A percentile compares a stretch with the other conserved stretches of the same genome.
phyloP scores from a whole-genome alignment of 2,329 filamentous ascomycete species.

The Pseudopithomyces maydicus region DNA sequence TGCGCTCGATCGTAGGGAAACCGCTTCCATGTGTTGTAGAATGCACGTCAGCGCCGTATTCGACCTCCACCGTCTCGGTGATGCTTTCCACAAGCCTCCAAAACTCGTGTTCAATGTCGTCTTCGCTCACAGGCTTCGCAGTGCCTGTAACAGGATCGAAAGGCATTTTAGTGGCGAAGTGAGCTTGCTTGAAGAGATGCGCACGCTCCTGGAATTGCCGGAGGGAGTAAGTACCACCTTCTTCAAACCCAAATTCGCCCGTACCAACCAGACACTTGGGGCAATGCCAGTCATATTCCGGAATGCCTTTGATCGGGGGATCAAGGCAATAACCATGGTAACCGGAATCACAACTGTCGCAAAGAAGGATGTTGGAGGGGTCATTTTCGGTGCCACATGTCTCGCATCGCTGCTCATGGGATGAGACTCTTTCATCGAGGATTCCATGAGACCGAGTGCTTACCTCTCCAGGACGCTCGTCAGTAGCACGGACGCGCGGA shows the following conservation, averaged over 20 bases:
- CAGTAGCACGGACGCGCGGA: slow-evolving; percentile 58
- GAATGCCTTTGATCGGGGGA: slow-evolving; percentile 76
- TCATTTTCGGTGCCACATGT: slow-evolving; percentile 82
- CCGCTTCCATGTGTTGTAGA: slow-evolving; percentile 97
- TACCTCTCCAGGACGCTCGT: slow-evolving; percentile 64
- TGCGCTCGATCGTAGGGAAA: slow-evolving; percentile 91
- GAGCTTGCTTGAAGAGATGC: slow-evolving; percentile 89
- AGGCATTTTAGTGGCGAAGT: slow-evolving; percentile 89
- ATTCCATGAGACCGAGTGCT: slow-evolving; percentile 16
- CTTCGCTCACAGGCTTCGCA: slow-evolving; percentile 82
- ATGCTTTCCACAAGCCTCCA: slow-evolving; percentile 94
- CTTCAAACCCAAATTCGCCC: slow-evolving; percentile 95
- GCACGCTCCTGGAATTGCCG: slow-evolving; percentile 97
- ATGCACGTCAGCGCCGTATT: slow-evolving; percentile 97
- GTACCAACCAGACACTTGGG: slow-evolving; percentile 93
- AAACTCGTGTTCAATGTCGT: slow-evolving; percentile 95
- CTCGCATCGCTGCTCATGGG: slow-evolving; percentile 71
- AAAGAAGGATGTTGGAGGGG: slow-evolving; percentile 71
- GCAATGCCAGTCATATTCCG: slow-evolving; percentile 93
- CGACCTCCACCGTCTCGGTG: slow-evolving; percentile 94
- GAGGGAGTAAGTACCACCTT: slow-evolving; percentile 92
- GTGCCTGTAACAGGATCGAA: slow-evolving; percentile 84
- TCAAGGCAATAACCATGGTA: slow-evolving; percentile 91
- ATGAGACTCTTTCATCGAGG: slow-evolving; percentile 29
- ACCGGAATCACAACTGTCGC: slow-evolving; percentile 89